A percentile compares a stretch with the other conserved stretches of the same genome.
Evolutionary conservation across 371 early-diverging fungal species (phyloP).

Genomic region (Massospora cicadina): DNA sequence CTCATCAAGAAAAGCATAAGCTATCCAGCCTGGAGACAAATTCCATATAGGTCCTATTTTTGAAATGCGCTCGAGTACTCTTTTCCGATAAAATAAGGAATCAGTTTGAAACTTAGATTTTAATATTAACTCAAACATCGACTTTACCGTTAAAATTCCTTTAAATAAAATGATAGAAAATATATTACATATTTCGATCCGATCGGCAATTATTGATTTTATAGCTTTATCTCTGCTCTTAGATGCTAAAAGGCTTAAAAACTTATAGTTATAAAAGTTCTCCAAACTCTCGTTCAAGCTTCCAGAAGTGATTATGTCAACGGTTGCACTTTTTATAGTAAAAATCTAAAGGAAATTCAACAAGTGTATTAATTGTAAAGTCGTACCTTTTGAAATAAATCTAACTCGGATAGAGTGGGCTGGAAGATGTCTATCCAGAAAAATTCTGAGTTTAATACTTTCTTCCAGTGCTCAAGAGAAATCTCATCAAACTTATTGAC

Average conservation of each 20-base stretch:
- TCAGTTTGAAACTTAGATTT: background rate
- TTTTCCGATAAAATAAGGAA: background rate
- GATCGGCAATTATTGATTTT: background rate
- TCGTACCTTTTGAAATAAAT: background rate
- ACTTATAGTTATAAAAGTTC: constrained; percentile 1
- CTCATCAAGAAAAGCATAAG: constrained; percentile 1
- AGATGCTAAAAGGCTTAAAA: background rate
- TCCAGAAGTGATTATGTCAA: background rate
- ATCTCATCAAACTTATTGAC: background rate
- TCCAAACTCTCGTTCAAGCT: background rate
- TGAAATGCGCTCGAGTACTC: background rate
- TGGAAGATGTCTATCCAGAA: background rate
- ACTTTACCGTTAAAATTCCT: constrained; percentile 3
- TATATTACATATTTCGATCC: background rate
- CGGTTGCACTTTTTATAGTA: background rate
- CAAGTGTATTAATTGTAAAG: background rate
- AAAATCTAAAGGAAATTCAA: background rate
- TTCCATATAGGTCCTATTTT: background rate
- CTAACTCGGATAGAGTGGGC: background rate
- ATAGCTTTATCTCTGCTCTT: background rate
- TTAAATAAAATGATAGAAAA: background rate
- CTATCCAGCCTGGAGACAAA: constrained; percentile 3
- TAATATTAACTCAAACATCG: background rate
- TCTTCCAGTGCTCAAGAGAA: background rate
- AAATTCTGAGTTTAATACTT: background rate